Evolutionary conservation across 305 asterid genomes (phyloP).

Genomic region (Fraxinus paxiana): DNA sequence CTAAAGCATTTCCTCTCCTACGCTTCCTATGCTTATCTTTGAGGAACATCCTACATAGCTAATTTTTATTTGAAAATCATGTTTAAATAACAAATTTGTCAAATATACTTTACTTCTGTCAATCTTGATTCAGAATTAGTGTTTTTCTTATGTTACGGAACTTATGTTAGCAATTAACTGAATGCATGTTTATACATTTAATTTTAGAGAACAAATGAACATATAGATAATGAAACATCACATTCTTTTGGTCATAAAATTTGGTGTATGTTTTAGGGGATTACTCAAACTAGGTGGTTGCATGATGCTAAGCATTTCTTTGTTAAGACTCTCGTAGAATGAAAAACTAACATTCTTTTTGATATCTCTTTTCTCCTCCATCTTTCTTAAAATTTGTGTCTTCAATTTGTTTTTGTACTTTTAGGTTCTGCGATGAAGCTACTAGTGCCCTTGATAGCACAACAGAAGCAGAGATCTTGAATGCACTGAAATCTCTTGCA

Average conservation of each 20-base stretch:
- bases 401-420: conserved; percentile 9
- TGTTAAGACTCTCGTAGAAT: neutral
- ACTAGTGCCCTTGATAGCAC: conserved; percentile 99
- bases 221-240: neutral
- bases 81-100: neutral
- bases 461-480: conserved; percentile 85
- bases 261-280: neutral
- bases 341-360: neutral
- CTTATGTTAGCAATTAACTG: neutral
- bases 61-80: neutral
- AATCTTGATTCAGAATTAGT: neutral
- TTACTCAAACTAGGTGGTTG: neutral
- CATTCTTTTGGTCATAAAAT: neutral
- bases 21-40: neutral
- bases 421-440: conserved; percentile 98
- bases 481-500: conserved; percentile 73
- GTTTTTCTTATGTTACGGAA: neutral
- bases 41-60: neutral
- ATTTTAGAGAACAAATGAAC: neutral
- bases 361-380: neutral
- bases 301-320: neutral
- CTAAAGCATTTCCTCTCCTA: neutral
- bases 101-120: neutral
- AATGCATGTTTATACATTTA: neutral
- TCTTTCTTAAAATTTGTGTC: neutral